phyloP scores from a whole-genome alignment of 139 green algal species.

The Coccomyxa sp. region DNA sequence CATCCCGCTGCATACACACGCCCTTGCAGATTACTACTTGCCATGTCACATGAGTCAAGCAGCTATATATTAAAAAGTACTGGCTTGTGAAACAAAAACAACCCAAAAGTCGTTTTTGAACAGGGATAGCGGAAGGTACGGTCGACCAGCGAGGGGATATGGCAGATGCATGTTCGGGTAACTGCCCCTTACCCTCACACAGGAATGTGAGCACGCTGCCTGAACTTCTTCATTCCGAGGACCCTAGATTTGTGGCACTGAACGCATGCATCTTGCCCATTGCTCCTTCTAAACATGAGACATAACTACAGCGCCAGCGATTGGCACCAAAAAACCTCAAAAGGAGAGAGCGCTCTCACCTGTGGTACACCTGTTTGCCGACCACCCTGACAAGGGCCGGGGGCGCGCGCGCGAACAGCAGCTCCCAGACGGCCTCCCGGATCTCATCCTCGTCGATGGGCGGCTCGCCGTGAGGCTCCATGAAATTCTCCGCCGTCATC shows the following conservation, averaged over 20 bases:
- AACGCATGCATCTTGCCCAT: not conserved
- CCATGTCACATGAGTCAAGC: not conserved
- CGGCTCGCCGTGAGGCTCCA: not conserved
- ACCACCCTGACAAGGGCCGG: constrained; percentile 48
- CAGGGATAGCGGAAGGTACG: too few species aligned
- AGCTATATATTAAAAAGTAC: not conserved
- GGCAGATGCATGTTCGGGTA: too few species aligned
- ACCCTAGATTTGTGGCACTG: not conserved
- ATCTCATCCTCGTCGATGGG: constrained; percentile 50
- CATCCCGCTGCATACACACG: constrained; percentile 28
- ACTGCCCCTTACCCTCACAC: too few species aligned
- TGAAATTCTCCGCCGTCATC: constrained; percentile 16
- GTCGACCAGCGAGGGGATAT: too few species aligned
- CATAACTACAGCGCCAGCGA: too few species aligned
- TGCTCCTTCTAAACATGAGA: too few species aligned
- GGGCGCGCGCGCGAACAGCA: constrained; percentile 34
- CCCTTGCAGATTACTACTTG: too few species aligned
- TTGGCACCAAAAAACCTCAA: too few species aligned
- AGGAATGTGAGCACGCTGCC: too few species aligned
- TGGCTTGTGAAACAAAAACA: too few species aligned
- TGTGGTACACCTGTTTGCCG: constrained; percentile 39
- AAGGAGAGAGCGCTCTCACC: not conserved
- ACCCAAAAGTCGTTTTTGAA: too few species aligned
- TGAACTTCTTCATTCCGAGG: too few species aligned
- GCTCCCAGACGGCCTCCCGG: constrained; percentile 32